Evolutionary conservation across 805 yeast genomes (phyloP), one percentile per base, ranked within the genome.

Genomic region (Schizosaccharomyces octosporus): DNA sequence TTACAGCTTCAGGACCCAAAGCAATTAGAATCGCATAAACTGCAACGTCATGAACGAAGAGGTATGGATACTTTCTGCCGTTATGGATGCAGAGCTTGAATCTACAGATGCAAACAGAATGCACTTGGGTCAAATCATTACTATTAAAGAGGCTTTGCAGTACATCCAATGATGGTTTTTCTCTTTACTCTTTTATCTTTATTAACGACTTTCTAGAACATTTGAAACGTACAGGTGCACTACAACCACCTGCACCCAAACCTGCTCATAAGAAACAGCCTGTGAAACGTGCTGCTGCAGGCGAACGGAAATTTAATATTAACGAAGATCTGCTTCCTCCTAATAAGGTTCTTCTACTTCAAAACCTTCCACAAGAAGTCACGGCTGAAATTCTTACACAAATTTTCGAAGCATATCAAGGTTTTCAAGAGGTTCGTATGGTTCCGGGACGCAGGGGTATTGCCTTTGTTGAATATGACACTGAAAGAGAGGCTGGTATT

Each of bases 401-500:
- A 0, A 64, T 75, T 0, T 88, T 87, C 68, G 74, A 72, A 2
- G 67, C 69, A 3, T 78, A 67, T 64, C 72, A 74, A 0, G 95
- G 95, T 0, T 83, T 84, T 64, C 71, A 79, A 13, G 85, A 83
- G 65, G 73, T 83, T 1, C 79, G 94, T 61, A 71, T 81, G 45
- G 87, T 90, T 32, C 75, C 78, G 1, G 79, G 82, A 5, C 76
- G 87, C 55, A 79, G 79, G 48, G 69, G 69, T 7, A 78, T 90
- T 58, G 94, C 93, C 11, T 84, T 90, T 70, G 77, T 90, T 2
- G 97, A 90, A 66, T 90, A 83, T 69, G 80, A 78, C 29, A 72
- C 74, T 4, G 83, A 80, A 27, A 67, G 70, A 1, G 70, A 74
- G 48, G 83, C 95, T 0, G 74, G 75, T 1, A 67, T 65, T 2